Conservation (phyloP, 2,329 filamentous ascomycete genomes). For the Fusarium chaquense region DNA sequence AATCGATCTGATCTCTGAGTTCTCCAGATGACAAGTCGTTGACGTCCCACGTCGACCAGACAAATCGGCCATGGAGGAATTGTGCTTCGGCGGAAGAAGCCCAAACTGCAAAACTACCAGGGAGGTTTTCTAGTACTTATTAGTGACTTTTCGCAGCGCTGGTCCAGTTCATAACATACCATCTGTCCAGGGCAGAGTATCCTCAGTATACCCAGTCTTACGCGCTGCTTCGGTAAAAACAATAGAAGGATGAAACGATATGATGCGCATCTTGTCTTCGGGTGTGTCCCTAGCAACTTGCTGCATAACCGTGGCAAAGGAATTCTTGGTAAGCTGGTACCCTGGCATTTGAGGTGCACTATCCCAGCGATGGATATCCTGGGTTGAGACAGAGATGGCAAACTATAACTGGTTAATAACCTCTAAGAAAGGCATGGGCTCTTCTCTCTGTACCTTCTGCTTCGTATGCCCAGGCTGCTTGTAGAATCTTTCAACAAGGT, state of each 20-base stretch:
- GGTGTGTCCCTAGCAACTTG: slow-evolving; percentile 51
- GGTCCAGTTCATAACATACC: slow-evolving; percentile 4
- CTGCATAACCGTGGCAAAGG: slow-evolving; percentile 53
- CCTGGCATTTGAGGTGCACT: slow-evolving; percentile 37
- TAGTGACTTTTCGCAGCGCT: rapidly evolving
- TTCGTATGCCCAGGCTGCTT: slow-evolving; percentile 29
- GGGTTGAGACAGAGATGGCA: slow-evolving; percentile 28
- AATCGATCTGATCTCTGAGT: slow-evolving; percentile 19
- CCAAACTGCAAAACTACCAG: slow-evolving; percentile 59
- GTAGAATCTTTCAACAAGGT: slow-evolving; percentile 34
- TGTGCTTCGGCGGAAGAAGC: slow-evolving; percentile 54
- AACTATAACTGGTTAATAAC: slow-evolving; percentile 1
- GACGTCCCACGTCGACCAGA: slow-evolving; percentile 65
- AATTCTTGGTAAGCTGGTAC: slow-evolving; percentile 56
- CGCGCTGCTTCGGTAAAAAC: slow-evolving; percentile 51
- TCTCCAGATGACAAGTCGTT: slow-evolving; percentile 54
- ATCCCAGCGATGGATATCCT: slow-evolving; percentile 47
- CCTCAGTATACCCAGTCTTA: slow-evolving; percentile 37
- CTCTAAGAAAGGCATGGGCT: rapidly evolving
- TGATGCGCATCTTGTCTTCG: slow-evolving; percentile 52
- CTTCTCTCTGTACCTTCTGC: slow-evolving; percentile 12
- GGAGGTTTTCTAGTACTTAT: slow-evolving; percentile 50
- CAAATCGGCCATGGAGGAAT: slow-evolving; percentile 61
- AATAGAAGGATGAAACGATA: slow-evolving; percentile 57
- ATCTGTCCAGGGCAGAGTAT: slow-evolving; percentile 41